Conservation (phyloP, 2,329 filamentous ascomycete genomes). For the Phoma sp. region DNA sequence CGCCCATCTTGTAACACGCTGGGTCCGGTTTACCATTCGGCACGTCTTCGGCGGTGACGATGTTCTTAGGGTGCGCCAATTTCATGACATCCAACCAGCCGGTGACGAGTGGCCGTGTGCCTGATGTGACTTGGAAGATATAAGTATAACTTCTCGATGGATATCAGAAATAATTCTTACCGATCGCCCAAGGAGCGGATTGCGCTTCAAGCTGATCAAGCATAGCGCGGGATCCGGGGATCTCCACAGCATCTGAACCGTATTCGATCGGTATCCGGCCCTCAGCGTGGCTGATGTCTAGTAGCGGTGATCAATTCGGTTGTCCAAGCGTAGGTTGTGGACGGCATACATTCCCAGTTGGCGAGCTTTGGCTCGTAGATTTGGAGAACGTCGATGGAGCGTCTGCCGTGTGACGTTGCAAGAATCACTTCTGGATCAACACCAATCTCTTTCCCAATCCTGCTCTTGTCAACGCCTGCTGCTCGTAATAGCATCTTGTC, state of each 20-base stretch:
- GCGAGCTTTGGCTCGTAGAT: conserved; percentile 83
- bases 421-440: conserved; percentile 85
- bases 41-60: conserved; percentile 60
- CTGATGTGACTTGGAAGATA: conserved; percentile 55
- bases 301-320: conserved; percentile 4
- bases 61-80: conserved; percentile 53
- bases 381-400: conserved; percentile 84
- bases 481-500: background rate
- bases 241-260: conserved; percentile 79
- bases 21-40: conserved; percentile 58
- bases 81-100: conserved; percentile 59
- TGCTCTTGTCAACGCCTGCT: conserved; percentile 43
- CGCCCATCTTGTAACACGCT: conserved; percentile 55
- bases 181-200: conserved; percentile 78
- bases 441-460: conserved; percentile 81
- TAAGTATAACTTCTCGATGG: background rate
- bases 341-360: conserved; percentile 82
- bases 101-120: conserved; percentile 54
- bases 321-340: background rate
- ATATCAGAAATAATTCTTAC: background rate
- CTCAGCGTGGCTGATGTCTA: conserved; percentile 82
- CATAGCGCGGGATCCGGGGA: conserved; percentile 78
- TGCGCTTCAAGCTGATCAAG: conserved; percentile 69
- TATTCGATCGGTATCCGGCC: conserved; percentile 76
- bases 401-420: conserved; percentile 86